A percentile compares a stretch with the other conserved stretches of the same genome.
Evolutionary conservation across 2,329 filamentous ascomycete species (phyloP).

Genomic region (Malbranchea zuffiana): DNA sequence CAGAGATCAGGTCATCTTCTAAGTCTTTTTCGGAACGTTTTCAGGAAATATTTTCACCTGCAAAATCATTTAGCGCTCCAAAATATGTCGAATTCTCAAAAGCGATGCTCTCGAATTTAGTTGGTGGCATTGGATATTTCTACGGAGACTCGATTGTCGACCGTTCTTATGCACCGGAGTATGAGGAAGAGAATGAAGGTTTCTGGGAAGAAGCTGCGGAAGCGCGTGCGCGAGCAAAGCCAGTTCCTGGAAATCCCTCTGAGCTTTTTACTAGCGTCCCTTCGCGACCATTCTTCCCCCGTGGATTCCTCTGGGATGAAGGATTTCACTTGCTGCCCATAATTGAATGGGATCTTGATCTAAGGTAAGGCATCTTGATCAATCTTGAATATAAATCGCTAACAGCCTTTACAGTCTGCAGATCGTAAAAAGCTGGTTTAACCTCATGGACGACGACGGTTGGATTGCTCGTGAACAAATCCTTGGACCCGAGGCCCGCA

Average conservation of each 20-base stretch:
- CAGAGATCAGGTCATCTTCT: constrained; percentile 56
- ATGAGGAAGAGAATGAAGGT: constrained; percentile 87
- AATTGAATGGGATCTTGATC: constrained; percentile 85
- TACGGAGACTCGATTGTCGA: constrained; percentile 81
- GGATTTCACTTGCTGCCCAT: constrained; percentile 90
- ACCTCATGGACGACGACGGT: constrained; percentile 87
- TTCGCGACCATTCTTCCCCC: constrained; percentile 88
- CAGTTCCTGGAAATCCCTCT: constrained; percentile 66
- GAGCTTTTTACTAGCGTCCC: constrained; percentile 88
- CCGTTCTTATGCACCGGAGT: constrained; percentile 80
- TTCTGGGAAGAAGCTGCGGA: constrained; percentile 90
- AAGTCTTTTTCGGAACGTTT: constrained; percentile 66
- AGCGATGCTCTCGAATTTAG: constrained; percentile 85
- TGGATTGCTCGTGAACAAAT: constrained; percentile 98
- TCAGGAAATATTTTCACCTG: constrained; percentile 56
- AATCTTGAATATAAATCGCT: constrained; percentile 9
- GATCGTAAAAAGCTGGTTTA: constrained; percentile 91
- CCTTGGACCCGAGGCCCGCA: constrained; percentile 77
- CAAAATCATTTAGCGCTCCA: constrained; percentile 61
- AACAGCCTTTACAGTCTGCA: constrained; percentile 43
- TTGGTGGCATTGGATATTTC: constrained; percentile 94
- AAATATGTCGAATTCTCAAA: constrained; percentile 72
- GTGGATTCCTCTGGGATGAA: constrained; percentile 96
- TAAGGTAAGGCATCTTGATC: constrained; percentile 42
- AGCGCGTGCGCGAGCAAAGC: constrained; percentile 57